Percentiles rank a stretch among this genome's conserved stretches.
Evolutionary conservation across 768 basidiomycete genomes (phyloP).

Genomic region (Krasilnikovozyma curviuscula): DNA sequence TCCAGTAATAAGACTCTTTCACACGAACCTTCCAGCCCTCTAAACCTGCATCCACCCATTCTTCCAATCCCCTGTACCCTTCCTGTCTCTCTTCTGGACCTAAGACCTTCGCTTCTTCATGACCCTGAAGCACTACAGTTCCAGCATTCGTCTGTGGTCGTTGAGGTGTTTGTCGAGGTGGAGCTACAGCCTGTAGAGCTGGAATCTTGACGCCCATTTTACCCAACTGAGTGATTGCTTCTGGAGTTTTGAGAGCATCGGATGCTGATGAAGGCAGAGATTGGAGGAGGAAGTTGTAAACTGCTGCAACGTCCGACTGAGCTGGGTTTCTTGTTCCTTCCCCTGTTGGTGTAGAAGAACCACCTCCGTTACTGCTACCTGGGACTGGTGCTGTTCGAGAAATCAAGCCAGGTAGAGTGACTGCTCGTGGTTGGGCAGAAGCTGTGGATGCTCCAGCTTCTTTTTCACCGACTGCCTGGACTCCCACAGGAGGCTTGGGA

Average conservation of each 20-base stretch:
- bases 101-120: slow-evolving; percentile 13
- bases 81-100: slow-evolving; percentile 23
- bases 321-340: not conserved
- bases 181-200: not conserved
- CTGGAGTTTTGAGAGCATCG: not conserved
- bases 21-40: slow-evolving; percentile 26
- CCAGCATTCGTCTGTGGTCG: slow-evolving; percentile 4
- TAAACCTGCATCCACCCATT: slow-evolving; percentile 26
- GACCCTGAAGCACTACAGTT: not conserved
- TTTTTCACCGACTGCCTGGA: not conserved
- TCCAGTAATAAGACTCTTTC: not conserved
- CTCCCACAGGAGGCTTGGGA: too few species aligned
- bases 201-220: not conserved
- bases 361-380: not conserved
- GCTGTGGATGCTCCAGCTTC: not conserved
- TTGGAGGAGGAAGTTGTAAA: slow-evolving; percentile 9
- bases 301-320: not conserved
- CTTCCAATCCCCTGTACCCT: slow-evolving; percentile 22
- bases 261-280: slow-evolving; percentile 3
- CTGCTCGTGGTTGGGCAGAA: not conserved
- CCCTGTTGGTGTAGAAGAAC: not conserved
- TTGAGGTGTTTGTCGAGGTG: too few species aligned
- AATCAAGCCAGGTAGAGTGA: not conserved
- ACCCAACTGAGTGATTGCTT: not conserved
- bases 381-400: not conserved